These are phyloP conservation scores for Alternaria rosae DNA, from an alignment of 2,329 filamentous ascomycete genomes.

Conservation along the genomic window DNA sequence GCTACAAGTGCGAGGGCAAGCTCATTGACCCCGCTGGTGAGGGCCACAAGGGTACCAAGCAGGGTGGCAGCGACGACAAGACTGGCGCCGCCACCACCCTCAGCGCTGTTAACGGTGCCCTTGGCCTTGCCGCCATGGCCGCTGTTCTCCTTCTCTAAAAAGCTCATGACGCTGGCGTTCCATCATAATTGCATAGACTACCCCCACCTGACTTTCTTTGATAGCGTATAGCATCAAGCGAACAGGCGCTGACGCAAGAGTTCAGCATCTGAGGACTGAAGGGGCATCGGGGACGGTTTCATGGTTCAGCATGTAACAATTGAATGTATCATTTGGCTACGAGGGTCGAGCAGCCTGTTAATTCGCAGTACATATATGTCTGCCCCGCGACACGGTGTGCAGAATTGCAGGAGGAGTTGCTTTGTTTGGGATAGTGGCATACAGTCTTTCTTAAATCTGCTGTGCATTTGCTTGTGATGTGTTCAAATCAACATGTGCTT, in stretches of 20 bases:
- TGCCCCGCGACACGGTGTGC: constrained; percentile 23
- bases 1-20: constrained; percentile 51
- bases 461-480: constrained; percentile 31
- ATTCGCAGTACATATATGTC: constrained; percentile 41
- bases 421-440: constrained; percentile 37
- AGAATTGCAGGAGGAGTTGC: constrained; percentile 28
- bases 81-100: constrained; percentile 51
- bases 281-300: constrained; percentile 31
- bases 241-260: constrained; percentile 32
- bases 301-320: constrained; percentile 42
- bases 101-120: constrained; percentile 51
- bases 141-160: constrained; percentile 58
- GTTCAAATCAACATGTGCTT: not conserved
- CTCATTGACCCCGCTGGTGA: constrained; percentile 48
- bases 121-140: constrained; percentile 56
- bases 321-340: constrained; percentile 49
- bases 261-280: constrained; percentile 33
- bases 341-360: constrained; percentile 42
- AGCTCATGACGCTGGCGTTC: constrained; percentile 47
- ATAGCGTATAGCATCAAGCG: constrained; percentile 42
- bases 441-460: constrained; percentile 35
- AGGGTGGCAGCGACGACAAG: constrained; percentile 33
- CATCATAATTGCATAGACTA: constrained; percentile 51
- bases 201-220: constrained; percentile 44
- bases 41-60: constrained; percentile 45